A percentile compares a stretch with the other conserved stretches of the same genome.
These are phyloP conservation scores for Lenwebbia sp. DNA, from an alignment of 345 rosid genomes.

Conservation along the genomic window DNA sequence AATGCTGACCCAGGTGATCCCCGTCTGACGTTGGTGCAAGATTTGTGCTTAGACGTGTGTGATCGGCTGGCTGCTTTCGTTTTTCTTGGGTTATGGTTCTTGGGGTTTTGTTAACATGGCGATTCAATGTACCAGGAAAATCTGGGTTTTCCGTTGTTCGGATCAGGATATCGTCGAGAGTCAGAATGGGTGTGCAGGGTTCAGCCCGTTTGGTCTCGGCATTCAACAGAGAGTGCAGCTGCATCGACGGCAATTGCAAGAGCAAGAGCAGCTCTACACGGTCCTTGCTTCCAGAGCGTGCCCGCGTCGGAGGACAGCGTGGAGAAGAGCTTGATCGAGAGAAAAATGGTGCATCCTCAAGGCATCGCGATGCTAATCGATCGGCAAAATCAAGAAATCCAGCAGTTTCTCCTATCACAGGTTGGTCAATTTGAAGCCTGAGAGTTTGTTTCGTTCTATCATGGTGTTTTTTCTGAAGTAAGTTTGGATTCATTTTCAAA, in stretches of 20 bases:
- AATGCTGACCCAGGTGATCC: too few species aligned
- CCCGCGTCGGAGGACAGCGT: neutral
- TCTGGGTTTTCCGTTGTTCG: conserved; percentile 23
- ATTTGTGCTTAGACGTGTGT: neutral
- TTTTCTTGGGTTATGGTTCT: neutral
- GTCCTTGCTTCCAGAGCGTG: conserved; percentile 2
- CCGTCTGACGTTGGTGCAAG: neutral
- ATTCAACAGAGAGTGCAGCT: neutral
- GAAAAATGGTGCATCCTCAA: neutral
- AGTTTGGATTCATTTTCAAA: neutral
- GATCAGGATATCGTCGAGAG: conserved; percentile 17
- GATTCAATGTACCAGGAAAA: conserved; percentile 37
- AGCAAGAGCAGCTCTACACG: conserved; percentile 5
- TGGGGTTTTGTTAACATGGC: conserved; percentile 32
- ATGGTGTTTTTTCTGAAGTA: neutral
- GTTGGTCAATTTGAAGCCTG: conserved; percentile 11
- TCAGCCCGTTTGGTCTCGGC: neutral
- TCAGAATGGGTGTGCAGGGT: conserved; percentile 5
- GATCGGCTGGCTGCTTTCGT: neutral
- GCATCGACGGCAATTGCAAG: conserved; percentile 5
- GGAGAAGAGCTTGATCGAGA: neutral
- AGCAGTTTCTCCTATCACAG: conserved; percentile 53
- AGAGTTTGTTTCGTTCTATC: neutral
- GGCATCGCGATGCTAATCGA: conserved; percentile 15
- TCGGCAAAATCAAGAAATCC: conserved; percentile 54